Conservation (phyloP, 306 rosid genomes). For the Casuarina glauca region DNA sequence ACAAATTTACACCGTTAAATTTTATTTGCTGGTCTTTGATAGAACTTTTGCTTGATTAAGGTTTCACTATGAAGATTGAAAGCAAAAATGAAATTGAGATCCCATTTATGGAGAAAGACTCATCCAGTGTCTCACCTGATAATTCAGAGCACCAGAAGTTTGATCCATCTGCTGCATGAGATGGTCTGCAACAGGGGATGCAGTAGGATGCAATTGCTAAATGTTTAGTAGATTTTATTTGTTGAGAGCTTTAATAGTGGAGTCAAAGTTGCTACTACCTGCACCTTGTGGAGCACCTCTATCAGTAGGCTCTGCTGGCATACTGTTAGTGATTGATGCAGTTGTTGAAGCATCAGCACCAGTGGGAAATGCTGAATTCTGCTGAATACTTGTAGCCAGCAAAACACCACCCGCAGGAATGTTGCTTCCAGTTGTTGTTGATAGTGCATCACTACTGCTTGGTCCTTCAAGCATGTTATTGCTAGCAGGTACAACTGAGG, state of each 20-base stretch:
- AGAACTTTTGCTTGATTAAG: not conserved
- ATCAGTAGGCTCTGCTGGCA: slow-evolving; percentile 35
- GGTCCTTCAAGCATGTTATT: slow-evolving; percentile 29
- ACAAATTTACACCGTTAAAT: not conserved
- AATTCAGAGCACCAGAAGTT: slow-evolving; percentile 29
- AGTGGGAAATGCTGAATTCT: slow-evolving; percentile 29
- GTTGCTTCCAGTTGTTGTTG: slow-evolving; percentile 33
- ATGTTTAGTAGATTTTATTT: slow-evolving; percentile 28
- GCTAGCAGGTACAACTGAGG: slow-evolving; percentile 30
- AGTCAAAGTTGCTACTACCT: slow-evolving; percentile 5
- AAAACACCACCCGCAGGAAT: slow-evolving; percentile 26
- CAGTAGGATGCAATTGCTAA: slow-evolving; percentile 34
- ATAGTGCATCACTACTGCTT: slow-evolving; percentile 22
- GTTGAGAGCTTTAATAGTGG: slow-evolving; percentile 19
- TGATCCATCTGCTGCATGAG: slow-evolving; percentile 25
- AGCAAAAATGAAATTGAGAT: not conserved
- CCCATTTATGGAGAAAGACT: not conserved
- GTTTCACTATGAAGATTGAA: not conserved
- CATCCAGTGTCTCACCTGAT: slow-evolving; percentile 48
- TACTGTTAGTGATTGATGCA: slow-evolving; percentile 27
- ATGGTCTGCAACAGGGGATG: slow-evolving; percentile 21
- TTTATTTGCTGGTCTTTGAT: not conserved
- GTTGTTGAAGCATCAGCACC: slow-evolving; percentile 21
- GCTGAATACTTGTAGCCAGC: slow-evolving; percentile 29
- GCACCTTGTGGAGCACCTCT: slow-evolving; percentile 27